Evolutionary conservation across 2,329 filamentous ascomycete species (phyloP).

Genomic region (Arthrocladium fulminans): DNA sequence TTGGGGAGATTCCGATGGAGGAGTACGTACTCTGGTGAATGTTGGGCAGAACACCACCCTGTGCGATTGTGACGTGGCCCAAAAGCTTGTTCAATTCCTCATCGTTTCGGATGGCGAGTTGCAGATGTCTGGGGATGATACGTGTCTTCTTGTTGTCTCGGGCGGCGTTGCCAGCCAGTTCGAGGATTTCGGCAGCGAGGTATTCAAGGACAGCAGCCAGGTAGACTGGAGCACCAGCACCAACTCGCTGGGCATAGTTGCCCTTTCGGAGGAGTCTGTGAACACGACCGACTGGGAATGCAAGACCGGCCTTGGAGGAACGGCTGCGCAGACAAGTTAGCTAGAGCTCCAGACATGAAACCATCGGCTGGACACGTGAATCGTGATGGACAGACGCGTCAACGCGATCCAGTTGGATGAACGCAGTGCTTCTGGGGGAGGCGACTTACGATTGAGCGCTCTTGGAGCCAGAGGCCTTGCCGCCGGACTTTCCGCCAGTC

Average conservation of each 20-base stretch:
- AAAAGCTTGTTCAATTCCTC: slow-evolving; percentile 99
- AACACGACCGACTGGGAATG: slow-evolving; percentile 98
- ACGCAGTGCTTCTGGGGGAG: slow-evolving; percentile 2
- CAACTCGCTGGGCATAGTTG: slow-evolving; percentile 99
- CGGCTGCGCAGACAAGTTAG: slow-evolving; percentile 55
- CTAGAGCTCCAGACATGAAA: slow-evolving; percentile 11
- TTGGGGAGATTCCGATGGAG: slow-evolving; percentile 17
- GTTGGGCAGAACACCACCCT: slow-evolving; percentile 94
- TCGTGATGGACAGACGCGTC: slow-evolving; percentile 32
- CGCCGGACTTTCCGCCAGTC: slow-evolving; percentile 99
- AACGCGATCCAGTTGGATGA: slow-evolving; percentile 18
- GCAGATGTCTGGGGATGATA: slow-evolving; percentile 98
- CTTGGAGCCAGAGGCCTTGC: slow-evolving; percentile 99
- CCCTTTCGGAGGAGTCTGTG: slow-evolving; percentile 98
- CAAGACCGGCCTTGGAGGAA: slow-evolving; percentile 98
- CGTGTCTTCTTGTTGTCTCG: slow-evolving; percentile 99
- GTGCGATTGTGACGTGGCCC: slow-evolving; percentile 91
- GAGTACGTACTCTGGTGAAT: slow-evolving; percentile 81
- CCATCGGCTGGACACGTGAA: neutral
- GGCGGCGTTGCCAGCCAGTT: slow-evolving; percentile 95
- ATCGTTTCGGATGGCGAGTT: slow-evolving; percentile 98
- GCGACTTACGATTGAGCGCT: slow-evolving; percentile 91
- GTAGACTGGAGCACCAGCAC: slow-evolving; percentile 95
- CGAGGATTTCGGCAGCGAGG: slow-evolving; percentile 95
- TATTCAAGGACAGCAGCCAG: slow-evolving; percentile 97